Conservation (phyloP, 2,329 filamentous ascomycete genomes). For the Aureobasidium sp. region DNA sequence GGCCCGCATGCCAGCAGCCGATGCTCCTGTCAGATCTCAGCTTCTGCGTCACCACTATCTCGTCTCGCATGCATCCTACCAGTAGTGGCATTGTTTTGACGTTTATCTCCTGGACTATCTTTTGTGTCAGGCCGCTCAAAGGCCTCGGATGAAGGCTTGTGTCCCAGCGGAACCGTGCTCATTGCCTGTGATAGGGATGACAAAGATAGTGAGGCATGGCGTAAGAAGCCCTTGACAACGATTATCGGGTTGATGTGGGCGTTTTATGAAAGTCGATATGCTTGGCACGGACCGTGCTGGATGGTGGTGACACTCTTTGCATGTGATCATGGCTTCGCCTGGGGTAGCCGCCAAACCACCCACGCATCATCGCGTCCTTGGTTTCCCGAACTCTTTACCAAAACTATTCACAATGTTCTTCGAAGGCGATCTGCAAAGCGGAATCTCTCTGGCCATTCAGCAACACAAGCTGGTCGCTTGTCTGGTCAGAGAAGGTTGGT, state of each 20-base stretch:
- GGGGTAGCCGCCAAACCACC: not conserved
- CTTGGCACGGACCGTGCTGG: not conserved
- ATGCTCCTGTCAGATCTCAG: slow-evolving; percentile 42
- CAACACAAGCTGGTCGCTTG: slow-evolving; percentile 74
- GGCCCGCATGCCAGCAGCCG: slow-evolving; percentile 76
- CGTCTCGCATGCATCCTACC: slow-evolving; percentile 36
- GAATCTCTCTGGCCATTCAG: slow-evolving; percentile 67
- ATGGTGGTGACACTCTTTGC: slow-evolving; percentile 5
- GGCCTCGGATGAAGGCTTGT: slow-evolving; percentile 1
- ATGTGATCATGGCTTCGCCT: slow-evolving; percentile 3
- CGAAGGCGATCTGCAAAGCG: slow-evolving; percentile 69
- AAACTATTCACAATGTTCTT: slow-evolving; percentile 64
- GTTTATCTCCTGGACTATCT: slow-evolving; percentile 31
- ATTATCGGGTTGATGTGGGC: not conserved
- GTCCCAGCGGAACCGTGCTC: not conserved
- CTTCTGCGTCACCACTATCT: not conserved
- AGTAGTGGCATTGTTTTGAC: slow-evolving; percentile 54
- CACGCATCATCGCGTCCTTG: too few species aligned
- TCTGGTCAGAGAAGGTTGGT: slow-evolving; percentile 55
- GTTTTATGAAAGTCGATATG: not conserved
- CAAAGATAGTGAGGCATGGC: not conserved
- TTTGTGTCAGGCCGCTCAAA: not conserved
- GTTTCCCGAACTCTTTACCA: not conserved
- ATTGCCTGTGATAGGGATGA: not conserved
- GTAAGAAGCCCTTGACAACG: not conserved